Evolutionary conservation across 1,139 yeast genomes (phyloP), one percentile per base, ranked within the genome.

Genomic region (Hemisphaericaspora lyxosophila): DNA sequence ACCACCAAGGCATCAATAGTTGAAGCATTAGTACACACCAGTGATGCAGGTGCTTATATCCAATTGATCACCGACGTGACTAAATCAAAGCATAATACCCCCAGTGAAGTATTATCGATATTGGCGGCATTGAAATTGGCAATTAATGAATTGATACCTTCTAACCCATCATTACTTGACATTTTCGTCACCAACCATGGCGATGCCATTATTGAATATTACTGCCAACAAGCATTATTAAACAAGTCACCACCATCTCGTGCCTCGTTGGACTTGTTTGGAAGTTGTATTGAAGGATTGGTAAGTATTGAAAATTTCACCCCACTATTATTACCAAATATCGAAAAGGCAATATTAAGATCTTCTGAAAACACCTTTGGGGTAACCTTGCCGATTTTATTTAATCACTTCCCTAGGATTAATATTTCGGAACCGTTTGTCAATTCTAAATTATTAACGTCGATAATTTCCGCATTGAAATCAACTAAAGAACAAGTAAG

Each of bases 311-410:
- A 67, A 1, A 68, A 70, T 11, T 69, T 85, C 40, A 59, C 56
- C 12, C 49, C 56, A 0, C 39, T 51, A 4, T 47, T 88, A 13
- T 55, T 82, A 7, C 88, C 95, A 3, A 69, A 75, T 13, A 55
- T 90, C 36, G 92, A 87, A 48, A 89, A 86, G 55, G 77, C 94
- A 1, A 72, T 85, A 35, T 69, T 92, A 52, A 77, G 97, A 57
- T 80, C 96, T 3, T 85, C 97, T 0, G 97, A 89, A 55, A 62
- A 70, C 26, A 76, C 88, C 0, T 75, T 86, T 46, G 72, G 73
- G 6, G 52, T 66, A 24, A 61, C 82, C 12, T 54, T 79, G 15
- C 82, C 84, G 0, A 62, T 69, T 2, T 54, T 86, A 17, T 64
- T 80, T 36, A 40, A 49, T 3, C 56, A 67, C 24, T 44, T 80